phyloP scores from a whole-genome alignment of 2,329 filamentous ascomycete genomes.

The Talaromyces sp. region DNA sequence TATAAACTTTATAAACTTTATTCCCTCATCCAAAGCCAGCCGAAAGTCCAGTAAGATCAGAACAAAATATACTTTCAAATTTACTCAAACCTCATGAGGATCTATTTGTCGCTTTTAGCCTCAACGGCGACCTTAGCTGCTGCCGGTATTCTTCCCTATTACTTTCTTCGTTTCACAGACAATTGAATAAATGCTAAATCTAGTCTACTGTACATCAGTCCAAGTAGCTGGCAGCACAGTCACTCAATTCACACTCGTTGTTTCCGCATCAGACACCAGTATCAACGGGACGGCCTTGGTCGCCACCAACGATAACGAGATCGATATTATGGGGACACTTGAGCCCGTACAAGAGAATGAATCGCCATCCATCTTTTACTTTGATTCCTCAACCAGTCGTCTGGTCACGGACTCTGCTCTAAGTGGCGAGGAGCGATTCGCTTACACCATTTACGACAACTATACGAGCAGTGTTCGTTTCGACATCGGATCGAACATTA shows the following conservation, averaged over 20 bases:
- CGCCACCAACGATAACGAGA: neutral
- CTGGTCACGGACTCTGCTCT: neutral
- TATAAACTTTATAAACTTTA: neutral
- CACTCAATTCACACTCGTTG: neutral
- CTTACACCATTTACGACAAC: neutral
- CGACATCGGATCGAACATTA: neutral
- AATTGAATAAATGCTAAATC: neutral
- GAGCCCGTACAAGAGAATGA: neutral
- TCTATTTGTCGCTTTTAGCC: neutral
- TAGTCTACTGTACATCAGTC: neutral
- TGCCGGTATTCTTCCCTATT: neutral
- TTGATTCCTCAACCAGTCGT: neutral
- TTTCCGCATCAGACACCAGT: neutral
- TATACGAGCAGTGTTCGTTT: neutral
- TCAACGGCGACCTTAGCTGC: neutral
- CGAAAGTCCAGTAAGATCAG: neutral
- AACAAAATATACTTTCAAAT: neutral
- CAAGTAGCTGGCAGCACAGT: neutral
- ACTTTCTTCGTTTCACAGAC: neutral
- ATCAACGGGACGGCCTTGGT: neutral
- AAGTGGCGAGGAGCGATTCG: neutral
- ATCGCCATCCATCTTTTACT: neutral
- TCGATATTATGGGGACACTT: neutral
- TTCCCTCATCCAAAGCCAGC: neutral
- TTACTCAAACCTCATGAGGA: neutral